Conservation (phyloP, 768 basidiomycete genomes). For the Boletus eberwhitei region DNA sequence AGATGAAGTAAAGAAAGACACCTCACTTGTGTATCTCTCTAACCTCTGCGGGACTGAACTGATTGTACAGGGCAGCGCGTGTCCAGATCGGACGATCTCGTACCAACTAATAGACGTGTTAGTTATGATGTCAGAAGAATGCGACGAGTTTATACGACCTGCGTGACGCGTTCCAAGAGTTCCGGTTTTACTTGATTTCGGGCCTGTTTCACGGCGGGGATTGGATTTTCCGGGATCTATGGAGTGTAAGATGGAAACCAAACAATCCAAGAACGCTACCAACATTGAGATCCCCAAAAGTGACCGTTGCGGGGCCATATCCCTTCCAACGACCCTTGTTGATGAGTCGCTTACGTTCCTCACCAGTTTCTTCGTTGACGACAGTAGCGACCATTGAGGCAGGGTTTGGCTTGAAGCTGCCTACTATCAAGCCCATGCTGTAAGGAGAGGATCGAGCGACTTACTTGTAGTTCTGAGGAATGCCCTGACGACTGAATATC, state of each 20-base stretch:
- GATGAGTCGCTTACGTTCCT: slow-evolving; percentile 79
- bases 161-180: slow-evolving; percentile 52
- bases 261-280: not conserved
- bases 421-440: not conserved
- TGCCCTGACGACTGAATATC: slow-evolving; percentile 76
- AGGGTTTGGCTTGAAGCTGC: slow-evolving; percentile 74
- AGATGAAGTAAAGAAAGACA: not conserved
- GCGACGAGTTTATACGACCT: slow-evolving; percentile 35
- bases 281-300: slow-evolving; percentile 57
- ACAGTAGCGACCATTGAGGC: slow-evolving; percentile 67
- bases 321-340: slow-evolving; percentile 87
- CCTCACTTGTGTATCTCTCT: slow-evolving; percentile 74
- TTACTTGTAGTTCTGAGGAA: slow-evolving; percentile 81
- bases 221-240: slow-evolving; percentile 66
- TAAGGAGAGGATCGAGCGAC: slow-evolving; percentile 11
- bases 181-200: slow-evolving; percentile 51
- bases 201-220: slow-evolving; percentile 58
- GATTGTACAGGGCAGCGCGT: slow-evolving; percentile 79
- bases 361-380: slow-evolving; percentile 72
- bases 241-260: slow-evolving; percentile 1
- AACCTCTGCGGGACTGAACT: slow-evolving; percentile 64
- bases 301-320: slow-evolving; percentile 68
- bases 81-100: slow-evolving; percentile 84
- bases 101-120: slow-evolving; percentile 53
- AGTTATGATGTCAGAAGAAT: slow-evolving; percentile 6